Conservation (phyloP, 257 asterid species). For the Lycium barbarum region DNA sequence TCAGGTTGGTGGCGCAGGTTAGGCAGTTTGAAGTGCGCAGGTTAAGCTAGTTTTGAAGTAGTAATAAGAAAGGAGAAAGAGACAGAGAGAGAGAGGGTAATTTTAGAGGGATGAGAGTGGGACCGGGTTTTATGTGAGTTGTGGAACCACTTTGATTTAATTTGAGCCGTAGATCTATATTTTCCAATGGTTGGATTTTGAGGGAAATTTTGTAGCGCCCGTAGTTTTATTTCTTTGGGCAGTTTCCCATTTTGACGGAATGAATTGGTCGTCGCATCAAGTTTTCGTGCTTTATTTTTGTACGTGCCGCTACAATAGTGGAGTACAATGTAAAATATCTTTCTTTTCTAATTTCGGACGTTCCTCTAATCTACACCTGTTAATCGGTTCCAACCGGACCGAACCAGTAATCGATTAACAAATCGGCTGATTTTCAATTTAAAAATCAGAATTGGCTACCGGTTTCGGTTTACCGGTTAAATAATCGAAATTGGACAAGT, state of each 20-base stretch:
- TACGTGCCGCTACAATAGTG: no score
- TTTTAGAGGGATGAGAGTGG: constrained; percentile 37
- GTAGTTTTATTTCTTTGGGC: constrained; percentile 37
- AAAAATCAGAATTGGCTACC: no score
- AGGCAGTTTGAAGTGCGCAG: constrained; percentile 36
- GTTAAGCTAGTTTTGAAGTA: constrained; percentile 36
- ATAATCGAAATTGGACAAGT: no score
- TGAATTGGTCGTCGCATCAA: constrained; percentile 47
- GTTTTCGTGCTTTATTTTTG: no score
- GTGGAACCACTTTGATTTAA: constrained; percentile 47
- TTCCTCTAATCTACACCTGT: no score
- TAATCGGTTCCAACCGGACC: no score
- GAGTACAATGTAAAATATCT: no score
- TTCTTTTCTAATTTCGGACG: no score
- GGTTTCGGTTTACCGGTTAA: no score
- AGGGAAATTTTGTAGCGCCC: constrained; percentile 38
- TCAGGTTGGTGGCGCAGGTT: constrained; percentile 47
- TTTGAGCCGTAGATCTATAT: constrained; percentile 45
- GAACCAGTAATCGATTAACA: no score
- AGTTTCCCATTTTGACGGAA: constrained; percentile 47
- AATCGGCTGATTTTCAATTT: no score
- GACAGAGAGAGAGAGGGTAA: constrained; percentile 31
- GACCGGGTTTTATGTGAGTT: constrained; percentile 49
- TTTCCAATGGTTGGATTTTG: constrained; percentile 28
- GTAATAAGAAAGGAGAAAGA: constrained; percentile 27